phyloP scores from a whole-genome alignment of 2,329 filamentous ascomycete genomes.

The Pestalotiopsis sp. region DNA sequence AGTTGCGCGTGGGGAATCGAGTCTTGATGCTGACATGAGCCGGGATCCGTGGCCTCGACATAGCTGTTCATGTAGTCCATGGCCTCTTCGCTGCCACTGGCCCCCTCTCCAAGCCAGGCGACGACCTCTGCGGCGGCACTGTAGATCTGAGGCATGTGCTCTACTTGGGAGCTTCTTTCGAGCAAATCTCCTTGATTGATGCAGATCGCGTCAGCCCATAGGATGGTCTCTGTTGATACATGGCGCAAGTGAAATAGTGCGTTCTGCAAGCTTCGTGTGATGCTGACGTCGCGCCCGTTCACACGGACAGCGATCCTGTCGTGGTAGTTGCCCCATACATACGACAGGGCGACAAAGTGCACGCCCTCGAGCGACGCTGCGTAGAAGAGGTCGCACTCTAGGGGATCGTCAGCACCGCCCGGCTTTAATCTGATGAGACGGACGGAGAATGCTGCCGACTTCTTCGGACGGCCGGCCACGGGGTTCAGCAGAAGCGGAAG shows the following conservation, averaged over 20 bases:
- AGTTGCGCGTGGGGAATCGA: not conserved
- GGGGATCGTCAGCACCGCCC: not conserved
- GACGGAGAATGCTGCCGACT: not conserved
- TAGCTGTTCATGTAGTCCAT: conserved; percentile 1
- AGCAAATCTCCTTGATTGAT: conserved; percentile 3
- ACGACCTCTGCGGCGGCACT: conserved; percentile 1
- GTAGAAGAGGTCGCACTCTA: conserved; percentile 7
- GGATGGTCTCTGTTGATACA: not conserved
- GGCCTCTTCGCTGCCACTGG: not conserved
- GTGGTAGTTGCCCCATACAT: not conserved
- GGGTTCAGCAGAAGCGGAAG: not conserved
- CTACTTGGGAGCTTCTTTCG: not conserved
- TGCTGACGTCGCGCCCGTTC: not conserved
- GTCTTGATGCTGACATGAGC: not conserved
- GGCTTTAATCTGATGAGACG: conserved; percentile 5
- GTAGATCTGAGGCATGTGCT: conserved; percentile 8
- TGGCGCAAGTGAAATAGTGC: not conserved
- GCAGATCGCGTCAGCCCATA: conserved; percentile 5
- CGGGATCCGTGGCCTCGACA: not conserved
- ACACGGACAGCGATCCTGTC: not conserved
- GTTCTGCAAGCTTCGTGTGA: not conserved
- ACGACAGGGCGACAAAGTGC: not conserved
- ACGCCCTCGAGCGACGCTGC: not conserved
- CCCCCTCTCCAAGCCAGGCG: not conserved
- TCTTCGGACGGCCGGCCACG: not conserved